Conservation (phyloP, 345 rosid genomes). For the Jatropha curcas region DNA sequence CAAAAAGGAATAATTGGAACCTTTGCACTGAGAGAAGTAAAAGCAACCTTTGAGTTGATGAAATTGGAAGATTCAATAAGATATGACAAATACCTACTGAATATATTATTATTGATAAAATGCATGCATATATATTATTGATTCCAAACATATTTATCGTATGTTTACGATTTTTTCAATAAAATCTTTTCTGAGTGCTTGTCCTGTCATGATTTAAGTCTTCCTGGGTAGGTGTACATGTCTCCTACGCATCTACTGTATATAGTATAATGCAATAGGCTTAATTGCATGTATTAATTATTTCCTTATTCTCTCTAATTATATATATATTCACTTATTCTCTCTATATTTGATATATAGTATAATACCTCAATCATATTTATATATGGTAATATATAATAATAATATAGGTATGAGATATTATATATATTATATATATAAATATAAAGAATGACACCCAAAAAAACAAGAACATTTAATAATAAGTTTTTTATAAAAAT, state of each 20-base stretch:
- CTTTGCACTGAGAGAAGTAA: neutral
- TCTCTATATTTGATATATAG: too few relatives aligned
- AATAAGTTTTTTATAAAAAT: too few relatives aligned
- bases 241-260: neutral
- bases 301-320: neutral
- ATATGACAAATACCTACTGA: constrained; percentile 3
- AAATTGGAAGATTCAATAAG: constrained; percentile 11
- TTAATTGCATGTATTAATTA: neutral
- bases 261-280: neutral
- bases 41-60: neutral
- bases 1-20: constrained; percentile 10
- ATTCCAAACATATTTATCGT: neutral
- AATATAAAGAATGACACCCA: too few relatives aligned
- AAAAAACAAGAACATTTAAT: too few relatives aligned
- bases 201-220: constrained; percentile 10
- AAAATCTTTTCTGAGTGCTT: neutral
- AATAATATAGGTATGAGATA: too few relatives aligned
- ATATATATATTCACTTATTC: neutral
- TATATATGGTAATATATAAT: too few relatives aligned
- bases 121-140: neutral
- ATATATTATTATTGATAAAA: constrained; percentile 14
- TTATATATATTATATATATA: too few relatives aligned
- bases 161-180: too few relatives aligned
- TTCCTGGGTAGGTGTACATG: constrained; percentile 1
- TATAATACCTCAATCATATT: too few relatives aligned